A percentile compares a stretch with the other conserved stretches of the same genome.
These are phyloP conservation scores for Nitzschia inconspicua DNA, from an alignment of 108 stramenopile genomes.

Conservation along the genomic window DNA sequence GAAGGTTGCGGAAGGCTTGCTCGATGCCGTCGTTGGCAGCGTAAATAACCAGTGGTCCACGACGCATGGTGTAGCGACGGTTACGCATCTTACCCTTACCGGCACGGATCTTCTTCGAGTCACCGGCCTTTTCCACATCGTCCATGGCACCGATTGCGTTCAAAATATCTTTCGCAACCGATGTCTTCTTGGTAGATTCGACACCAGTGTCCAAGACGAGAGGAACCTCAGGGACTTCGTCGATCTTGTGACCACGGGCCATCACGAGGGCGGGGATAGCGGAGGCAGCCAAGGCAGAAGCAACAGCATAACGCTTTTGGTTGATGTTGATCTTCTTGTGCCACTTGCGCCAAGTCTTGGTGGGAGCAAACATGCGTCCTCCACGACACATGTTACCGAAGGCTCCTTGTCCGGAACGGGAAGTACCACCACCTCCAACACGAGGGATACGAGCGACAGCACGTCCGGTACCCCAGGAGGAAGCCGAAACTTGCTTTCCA, in stretches of 20 bases:
- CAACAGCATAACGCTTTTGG: conserved; percentile 96
- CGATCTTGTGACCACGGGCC: conserved; percentile 97
- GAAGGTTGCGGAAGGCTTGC: conserved; percentile 96
- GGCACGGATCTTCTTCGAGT: conserved; percentile 93
- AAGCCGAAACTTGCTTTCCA: conserved; percentile 93
- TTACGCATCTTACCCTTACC: conserved; percentile 99
- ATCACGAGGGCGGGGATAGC: conserved; percentile 97
- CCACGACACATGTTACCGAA: conserved; percentile 98
- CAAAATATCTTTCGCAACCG: conserved; percentile 90
- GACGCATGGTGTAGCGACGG: conserved; percentile 94
- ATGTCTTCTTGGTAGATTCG: conserved; percentile 83
- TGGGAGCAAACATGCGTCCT: conserved; percentile 99
- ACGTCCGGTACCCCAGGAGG: conserved; percentile 99
- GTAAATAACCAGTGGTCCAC: conserved; percentile 97
- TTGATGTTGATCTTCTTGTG: conserved; percentile 95
- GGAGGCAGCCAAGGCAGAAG: conserved; percentile 96
- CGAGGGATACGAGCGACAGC: conserved; percentile 99
- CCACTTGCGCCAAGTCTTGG: conserved; percentile 99
- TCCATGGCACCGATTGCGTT: conserved; percentile 86
- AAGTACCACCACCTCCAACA: conserved; percentile 98
- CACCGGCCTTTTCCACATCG: conserved; percentile 95
- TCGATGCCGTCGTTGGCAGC: conserved; percentile 87
- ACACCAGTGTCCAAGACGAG: conserved; percentile 88
- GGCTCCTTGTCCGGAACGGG: conserved; percentile 98
- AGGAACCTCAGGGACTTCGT: conserved; percentile 96